These are phyloP conservation scores for Pichia sp. DNA, from an alignment of 1,139 yeast genomes.

Conservation along the genomic window DNA sequence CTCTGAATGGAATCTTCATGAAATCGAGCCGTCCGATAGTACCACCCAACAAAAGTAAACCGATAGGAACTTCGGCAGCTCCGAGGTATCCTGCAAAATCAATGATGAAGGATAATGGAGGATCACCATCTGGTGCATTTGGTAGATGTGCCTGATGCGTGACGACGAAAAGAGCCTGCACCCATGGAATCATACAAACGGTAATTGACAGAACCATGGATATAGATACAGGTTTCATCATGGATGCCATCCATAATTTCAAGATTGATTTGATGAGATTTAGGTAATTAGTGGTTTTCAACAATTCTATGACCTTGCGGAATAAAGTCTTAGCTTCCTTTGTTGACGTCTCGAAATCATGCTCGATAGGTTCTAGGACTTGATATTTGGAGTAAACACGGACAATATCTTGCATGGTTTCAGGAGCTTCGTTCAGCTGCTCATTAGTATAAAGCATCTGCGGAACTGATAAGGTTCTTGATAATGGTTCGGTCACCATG, in stretches of 20 bases:
- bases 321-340: slow-evolving; percentile 1
- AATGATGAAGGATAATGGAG: slow-evolving; percentile 77
- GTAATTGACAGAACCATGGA: slow-evolving; percentile 20
- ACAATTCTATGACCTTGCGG: not conserved
- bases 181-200: slow-evolving; percentile 39
- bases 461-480: slow-evolving; percentile 7
- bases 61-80: slow-evolving; percentile 82
- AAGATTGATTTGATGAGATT: slow-evolving; percentile 4
- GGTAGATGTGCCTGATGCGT: slow-evolving; percentile 35
- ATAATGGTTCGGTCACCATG: not conserved
- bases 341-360: slow-evolving; percentile 14
- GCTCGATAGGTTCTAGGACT: slow-evolving; percentile 1
- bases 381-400: slow-evolving; percentile 39
- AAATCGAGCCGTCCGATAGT: slow-evolving; percentile 70
- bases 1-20: slow-evolving; percentile 53
- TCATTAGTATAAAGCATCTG: slow-evolving; percentile 24
- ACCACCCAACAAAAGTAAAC: slow-evolving; percentile 74
- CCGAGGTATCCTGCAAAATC: slow-evolving; percentile 76
- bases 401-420: slow-evolving; percentile 52
- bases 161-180: slow-evolving; percentile 67
- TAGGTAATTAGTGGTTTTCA: not conserved
- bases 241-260: slow-evolving; percentile 7
- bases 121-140: slow-evolving; percentile 75
- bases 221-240: slow-evolving; percentile 11
- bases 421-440: slow-evolving; percentile 35